These are phyloP conservation scores for Pythium aphanidermatum DNA, from an alignment of 352 stramenopile species.

Conservation along the genomic window DNA sequence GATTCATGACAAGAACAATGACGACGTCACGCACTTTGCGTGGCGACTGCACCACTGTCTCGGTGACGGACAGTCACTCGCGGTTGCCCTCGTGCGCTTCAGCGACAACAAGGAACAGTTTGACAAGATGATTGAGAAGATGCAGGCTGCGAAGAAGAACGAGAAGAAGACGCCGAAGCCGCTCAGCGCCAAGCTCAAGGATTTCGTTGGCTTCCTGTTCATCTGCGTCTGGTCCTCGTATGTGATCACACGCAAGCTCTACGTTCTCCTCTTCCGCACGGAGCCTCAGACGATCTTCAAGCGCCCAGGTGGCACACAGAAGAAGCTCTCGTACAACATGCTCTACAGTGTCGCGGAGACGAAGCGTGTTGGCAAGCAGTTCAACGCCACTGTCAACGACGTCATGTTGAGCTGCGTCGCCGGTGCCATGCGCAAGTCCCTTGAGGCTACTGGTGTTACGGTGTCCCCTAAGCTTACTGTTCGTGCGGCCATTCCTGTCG, in stretches of 20 bases:
- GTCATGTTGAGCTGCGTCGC: slow-evolving; percentile 77
- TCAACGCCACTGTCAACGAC: slow-evolving; percentile 68
- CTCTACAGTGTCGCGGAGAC: slow-evolving; percentile 62
- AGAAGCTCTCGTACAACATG: slow-evolving; percentile 69
- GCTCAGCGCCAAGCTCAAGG: slow-evolving; percentile 17
- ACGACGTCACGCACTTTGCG: slow-evolving; percentile 36
- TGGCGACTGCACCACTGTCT: slow-evolving; percentile 81
- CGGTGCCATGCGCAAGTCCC: slow-evolving; percentile 65
- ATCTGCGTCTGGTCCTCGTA: slow-evolving; percentile 50
- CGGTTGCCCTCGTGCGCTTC: slow-evolving; percentile 56
- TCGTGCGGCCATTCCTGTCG: slow-evolving; percentile 66
- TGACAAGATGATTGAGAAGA: slow-evolving; percentile 53
- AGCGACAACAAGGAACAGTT: slow-evolving; percentile 67
- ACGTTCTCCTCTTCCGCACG: slow-evolving; percentile 33
- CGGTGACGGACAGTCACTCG: slow-evolving; percentile 60
- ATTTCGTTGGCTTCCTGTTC: slow-evolving; percentile 23
- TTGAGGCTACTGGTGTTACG: slow-evolving; percentile 29
- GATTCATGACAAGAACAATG: slow-evolving; percentile 31
- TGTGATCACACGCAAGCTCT: slow-evolving; percentile 50
- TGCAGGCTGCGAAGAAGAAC: slow-evolving; percentile 23
- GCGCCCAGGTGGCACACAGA: slow-evolving; percentile 40
- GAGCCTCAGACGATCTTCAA: slow-evolving; percentile 71
- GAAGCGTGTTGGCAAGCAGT: slow-evolving; percentile 67
- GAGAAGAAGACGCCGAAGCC: slow-evolving; percentile 29
- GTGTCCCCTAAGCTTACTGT: slow-evolving; percentile 47